Evolutionary conservation across 2,329 filamentous ascomycete genomes (phyloP), one percentile per base, ranked within the genome.

Genomic region (Paracorniculantispora psalliotae): DNA sequence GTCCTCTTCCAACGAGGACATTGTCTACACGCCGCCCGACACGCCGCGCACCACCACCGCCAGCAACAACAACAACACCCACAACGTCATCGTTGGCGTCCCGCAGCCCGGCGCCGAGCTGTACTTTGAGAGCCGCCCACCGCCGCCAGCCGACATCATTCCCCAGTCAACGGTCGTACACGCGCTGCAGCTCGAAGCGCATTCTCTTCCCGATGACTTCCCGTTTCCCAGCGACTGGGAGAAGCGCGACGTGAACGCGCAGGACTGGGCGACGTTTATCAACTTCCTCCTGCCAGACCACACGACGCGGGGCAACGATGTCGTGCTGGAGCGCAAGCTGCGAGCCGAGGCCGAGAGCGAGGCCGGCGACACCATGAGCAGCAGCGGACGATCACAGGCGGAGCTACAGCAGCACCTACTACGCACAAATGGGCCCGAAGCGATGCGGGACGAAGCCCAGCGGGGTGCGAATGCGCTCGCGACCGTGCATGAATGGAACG

Each of bases 251-350:
- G 73, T 84, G 13, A 76, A 71, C 1, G 63, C 70, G 15, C 77
- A 81, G 64, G 83, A 86, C 66, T 86, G 83, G 83, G 75, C 77
- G 37, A 84, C 82, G 0, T 86, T 86, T 67, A 63, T 82, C 48
- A 84, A 84, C 64, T 80, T 79, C 61, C 68, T 86, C 17, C 67
- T 85, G 23, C 82, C 83, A 0, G 71, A 79, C 56, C 76, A 81
- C 65, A 70, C 72, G 4, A 68, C 71, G 1, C 66, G 68, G 17
- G 68, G 70, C 19, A 84, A 82, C 63, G 76, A 78, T 23, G 72
- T 73, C 50, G 65, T 83, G 19, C 68, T 79, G 17, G 77, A 81
- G 61, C 74, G 79, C 57, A 84, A 84, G 64, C 62, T 79, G 28
- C 72, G 73, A 28, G 73, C 72, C 0, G 78, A 82, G 59, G 46